Percentiles rank a stretch among this genome's conserved stretches.
These are phyloP conservation scores for Xylaria curta DNA, from an alignment of 495 filamentous ascomycete species.

Conservation along the genomic window DNA sequence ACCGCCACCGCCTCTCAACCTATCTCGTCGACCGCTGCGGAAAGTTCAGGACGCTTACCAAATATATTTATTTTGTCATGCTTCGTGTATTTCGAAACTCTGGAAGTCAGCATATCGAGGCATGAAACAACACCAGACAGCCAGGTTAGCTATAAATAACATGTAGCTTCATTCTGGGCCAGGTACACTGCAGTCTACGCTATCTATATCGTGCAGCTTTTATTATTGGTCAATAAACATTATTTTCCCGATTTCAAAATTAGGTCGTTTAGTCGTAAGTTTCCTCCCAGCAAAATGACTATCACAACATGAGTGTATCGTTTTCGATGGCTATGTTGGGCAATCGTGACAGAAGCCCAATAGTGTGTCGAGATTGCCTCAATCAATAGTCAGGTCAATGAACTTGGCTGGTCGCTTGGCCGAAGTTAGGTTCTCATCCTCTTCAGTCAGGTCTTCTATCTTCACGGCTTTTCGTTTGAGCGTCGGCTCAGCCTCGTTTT, in stretches of 20 bases:
- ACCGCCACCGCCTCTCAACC: background rate
- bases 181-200: background rate
- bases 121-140: background rate
- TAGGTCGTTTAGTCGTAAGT: background rate
- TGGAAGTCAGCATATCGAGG: background rate
- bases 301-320: background rate
- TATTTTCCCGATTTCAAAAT: background rate
- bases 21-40: too few relatives aligned
- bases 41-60: background rate
- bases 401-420: slow-evolving; percentile 26
- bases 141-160: background rate
- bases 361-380: background rate
- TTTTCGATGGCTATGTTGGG: background rate
- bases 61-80: background rate
- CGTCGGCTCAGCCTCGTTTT: slow-evolving; percentile 29
- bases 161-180: background rate
- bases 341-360: background rate
- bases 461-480: slow-evolving; percentile 27
- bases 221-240: background rate
- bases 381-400: slow-evolving; percentile 31
- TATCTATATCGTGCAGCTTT: background rate
- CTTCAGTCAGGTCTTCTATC: background rate
- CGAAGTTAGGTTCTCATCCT: background rate
- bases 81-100: background rate
- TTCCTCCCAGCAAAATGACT: background rate